These are phyloP conservation scores for Fusarium verrucosum DNA, from an alignment of 2,329 filamentous ascomycete species.

Conservation along the genomic window DNA sequence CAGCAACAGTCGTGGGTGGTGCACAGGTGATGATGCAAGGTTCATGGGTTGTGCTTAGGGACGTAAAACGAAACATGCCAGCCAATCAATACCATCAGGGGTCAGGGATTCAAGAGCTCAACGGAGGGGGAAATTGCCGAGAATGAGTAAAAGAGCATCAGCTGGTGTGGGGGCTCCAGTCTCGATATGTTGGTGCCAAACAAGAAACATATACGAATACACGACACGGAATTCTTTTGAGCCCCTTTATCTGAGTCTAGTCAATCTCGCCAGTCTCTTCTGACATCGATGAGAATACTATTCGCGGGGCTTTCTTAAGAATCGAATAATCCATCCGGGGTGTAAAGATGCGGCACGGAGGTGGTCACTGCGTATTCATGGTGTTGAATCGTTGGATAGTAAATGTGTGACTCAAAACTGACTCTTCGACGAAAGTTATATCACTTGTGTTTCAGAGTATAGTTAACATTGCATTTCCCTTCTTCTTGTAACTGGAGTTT, in stretches of 20 bases:
- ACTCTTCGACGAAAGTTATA: background rate
- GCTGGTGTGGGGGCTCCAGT: conserved; percentile 21
- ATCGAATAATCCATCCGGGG: background rate
- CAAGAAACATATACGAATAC: conserved; percentile 3
- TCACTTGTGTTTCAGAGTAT: background rate
- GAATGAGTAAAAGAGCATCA: conserved; percentile 19
- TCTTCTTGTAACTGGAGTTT: background rate
- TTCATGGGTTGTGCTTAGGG: conserved; percentile 23
- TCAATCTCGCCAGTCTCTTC: background rate
- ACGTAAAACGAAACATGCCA: conserved; percentile 18
- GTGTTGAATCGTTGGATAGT: background rate
- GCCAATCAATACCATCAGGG: conserved; percentile 20
- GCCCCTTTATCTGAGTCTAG: background rate
- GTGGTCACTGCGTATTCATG: background rate
- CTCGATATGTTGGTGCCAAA: background rate
- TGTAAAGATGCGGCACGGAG: background rate
- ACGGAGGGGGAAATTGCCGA: conserved; percentile 14
- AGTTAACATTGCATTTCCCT: background rate
- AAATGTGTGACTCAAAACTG: background rate
- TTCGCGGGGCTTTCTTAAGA: background rate
- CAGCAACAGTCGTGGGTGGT: background rate
- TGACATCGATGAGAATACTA: background rate
- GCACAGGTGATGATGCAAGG: conserved; percentile 28
- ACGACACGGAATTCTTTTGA: background rate
- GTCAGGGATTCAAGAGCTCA: conserved; percentile 16